Conservation (phyloP, 2,329 filamentous ascomycete species). For the Amauroascus verrucosus region DNA sequence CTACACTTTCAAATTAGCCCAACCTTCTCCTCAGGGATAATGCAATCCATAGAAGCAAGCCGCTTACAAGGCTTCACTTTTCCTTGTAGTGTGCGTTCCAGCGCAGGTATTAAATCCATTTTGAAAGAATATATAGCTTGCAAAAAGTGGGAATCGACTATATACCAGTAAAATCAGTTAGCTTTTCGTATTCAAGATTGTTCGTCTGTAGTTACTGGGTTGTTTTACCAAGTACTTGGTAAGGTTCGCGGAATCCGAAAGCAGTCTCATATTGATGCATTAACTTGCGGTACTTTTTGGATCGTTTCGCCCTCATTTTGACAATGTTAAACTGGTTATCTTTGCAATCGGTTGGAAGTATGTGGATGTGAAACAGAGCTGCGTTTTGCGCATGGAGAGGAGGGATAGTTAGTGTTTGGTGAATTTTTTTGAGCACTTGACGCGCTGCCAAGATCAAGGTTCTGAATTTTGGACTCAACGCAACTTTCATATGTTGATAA, state of each 20-base stretch:
- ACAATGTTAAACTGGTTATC: slow-evolving; percentile 17
- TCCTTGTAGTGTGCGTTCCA: slow-evolving; percentile 77
- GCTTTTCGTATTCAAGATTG: not conserved
- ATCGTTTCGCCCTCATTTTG: slow-evolving; percentile 58
- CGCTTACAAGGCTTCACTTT: slow-evolving; percentile 67
- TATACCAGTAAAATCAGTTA: slow-evolving; percentile 9
- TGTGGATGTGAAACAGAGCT: not conserved
- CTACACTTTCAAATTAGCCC: slow-evolving; percentile 30
- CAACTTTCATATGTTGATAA: not conserved
- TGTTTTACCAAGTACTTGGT: slow-evolving; percentile 67
- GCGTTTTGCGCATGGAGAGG: not conserved
- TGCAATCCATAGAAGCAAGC: not conserved
- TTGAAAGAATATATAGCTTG: slow-evolving; percentile 72
- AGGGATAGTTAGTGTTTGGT: not conserved
- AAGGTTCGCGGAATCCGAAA: slow-evolving; percentile 87
- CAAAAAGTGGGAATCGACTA: slow-evolving; percentile 76
- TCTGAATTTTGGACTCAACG: not conserved
- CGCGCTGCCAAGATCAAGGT: not conserved
- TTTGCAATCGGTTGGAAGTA: not conserved
- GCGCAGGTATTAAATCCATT: slow-evolving; percentile 70
- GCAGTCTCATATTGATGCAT: slow-evolving; percentile 83
- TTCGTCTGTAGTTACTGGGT: not conserved
- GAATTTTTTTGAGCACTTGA: not conserved
- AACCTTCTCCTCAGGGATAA: not conserved
- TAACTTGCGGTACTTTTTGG: slow-evolving; percentile 74